phyloP scores from a whole-genome alignment of 257 asterid genomes.

The Solanum clarkiae region DNA sequence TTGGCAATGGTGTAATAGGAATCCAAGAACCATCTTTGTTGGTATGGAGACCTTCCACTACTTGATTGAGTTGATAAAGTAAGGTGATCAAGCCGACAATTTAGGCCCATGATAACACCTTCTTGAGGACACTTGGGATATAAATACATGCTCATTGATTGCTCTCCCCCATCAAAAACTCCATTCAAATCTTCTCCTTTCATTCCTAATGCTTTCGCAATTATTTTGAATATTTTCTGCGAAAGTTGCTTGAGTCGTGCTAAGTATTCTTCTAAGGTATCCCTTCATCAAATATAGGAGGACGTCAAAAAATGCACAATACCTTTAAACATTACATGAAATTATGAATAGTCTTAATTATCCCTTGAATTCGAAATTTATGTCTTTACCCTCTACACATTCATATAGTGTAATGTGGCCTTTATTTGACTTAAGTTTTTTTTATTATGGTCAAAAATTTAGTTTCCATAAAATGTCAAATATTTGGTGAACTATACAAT shows the following conservation, averaged over 20 bases:
- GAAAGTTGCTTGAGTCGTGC: background rate
- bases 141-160: background rate
- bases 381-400: too few relatives aligned
- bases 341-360: too few relatives aligned
- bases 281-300: background rate
- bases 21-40: slow-evolving; percentile 1
- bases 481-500: too few relatives aligned
- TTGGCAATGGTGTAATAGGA: background rate
- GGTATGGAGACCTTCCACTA: slow-evolving; percentile 1
- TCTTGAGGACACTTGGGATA: slow-evolving; percentile 2
- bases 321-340: too few relatives aligned
- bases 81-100: slow-evolving; percentile 1
- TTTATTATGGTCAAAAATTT: too few relatives aligned
- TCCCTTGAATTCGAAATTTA: too few relatives aligned
- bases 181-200: background rate
- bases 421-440: too few relatives aligned
- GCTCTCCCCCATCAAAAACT: background rate
- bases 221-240: background rate
- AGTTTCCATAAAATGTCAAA: too few relatives aligned
- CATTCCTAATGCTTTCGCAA: background rate
- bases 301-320: too few relatives aligned
- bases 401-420: too few relatives aligned
- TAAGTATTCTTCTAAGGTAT: background rate
- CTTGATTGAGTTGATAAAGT: background rate
- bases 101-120: background rate